A percentile compares a stretch with the other conserved stretches of the same genome.
phyloP scores from a whole-genome alignment of 495 filamentous ascomycete genomes.

The Aspergillus bertholletiae region DNA sequence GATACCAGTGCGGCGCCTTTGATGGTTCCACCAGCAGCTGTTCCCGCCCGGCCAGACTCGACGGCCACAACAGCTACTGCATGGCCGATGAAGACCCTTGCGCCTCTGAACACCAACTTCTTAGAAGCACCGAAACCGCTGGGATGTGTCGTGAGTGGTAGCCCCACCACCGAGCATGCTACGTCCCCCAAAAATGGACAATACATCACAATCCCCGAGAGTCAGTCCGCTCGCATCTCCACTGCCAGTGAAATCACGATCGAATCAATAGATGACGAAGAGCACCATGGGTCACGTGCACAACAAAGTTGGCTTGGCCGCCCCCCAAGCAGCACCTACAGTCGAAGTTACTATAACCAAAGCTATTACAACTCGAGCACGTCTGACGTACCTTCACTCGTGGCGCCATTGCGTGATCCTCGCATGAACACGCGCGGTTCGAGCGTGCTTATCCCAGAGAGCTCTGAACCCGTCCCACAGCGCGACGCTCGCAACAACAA shows the following conservation, averaged over 20 bases:
- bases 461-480: conserved; percentile 39
- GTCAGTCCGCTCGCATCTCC: conserved; percentile 61
- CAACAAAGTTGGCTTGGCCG: conserved; percentile 45
- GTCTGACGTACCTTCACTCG: conserved; percentile 25
- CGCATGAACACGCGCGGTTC: conserved; percentile 32
- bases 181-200: conserved; percentile 31
- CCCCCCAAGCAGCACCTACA: conserved; percentile 61
- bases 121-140: conserved; percentile 40
- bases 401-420: conserved; percentile 16
- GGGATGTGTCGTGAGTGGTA: conserved; percentile 58
- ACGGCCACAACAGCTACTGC: conserved; percentile 39
- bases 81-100: conserved; percentile 36
- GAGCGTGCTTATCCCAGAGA: conserved; percentile 33
- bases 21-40: conserved; percentile 16
- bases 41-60: conserved; percentile 8
- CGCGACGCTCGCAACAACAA: conserved; percentile 4
- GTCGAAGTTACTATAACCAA: conserved; percentile 43
- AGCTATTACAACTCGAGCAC: conserved; percentile 33
- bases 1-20: conserved; percentile 47
- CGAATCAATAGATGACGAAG: conserved; percentile 47
- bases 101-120: conserved; percentile 34
- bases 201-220: conserved; percentile 46
- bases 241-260: conserved; percentile 55
- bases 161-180: conserved; percentile 61
- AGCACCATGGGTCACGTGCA: conserved; percentile 45